Percentiles rank a stretch among this genome's conserved stretches.
These are phyloP conservation scores for Nemania bipapillata DNA, from an alignment of 2,329 filamentous ascomycete species.

Conservation along the genomic window DNA sequence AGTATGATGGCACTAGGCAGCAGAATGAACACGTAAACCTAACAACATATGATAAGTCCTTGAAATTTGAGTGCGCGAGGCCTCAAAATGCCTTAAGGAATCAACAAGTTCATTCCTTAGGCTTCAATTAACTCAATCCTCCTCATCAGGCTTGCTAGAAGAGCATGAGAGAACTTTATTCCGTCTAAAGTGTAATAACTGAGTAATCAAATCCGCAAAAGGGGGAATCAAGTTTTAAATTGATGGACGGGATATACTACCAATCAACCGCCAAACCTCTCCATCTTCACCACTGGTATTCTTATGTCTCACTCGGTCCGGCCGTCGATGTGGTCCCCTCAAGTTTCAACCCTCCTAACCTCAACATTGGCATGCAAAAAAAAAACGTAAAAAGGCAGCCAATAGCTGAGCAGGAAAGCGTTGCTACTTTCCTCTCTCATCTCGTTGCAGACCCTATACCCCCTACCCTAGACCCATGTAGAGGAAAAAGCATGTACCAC, in stretches of 20 bases:
- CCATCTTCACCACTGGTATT: neutral
- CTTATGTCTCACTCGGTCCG: neutral
- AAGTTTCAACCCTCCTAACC: no score
- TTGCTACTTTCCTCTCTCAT: slow-evolving; percentile 1
- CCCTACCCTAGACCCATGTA: neutral
- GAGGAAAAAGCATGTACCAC: slow-evolving; percentile 14
- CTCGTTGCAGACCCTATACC: neutral
- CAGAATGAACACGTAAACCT: neutral
- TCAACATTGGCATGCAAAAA: neutral
- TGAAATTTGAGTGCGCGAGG: no score
- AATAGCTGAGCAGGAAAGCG: slow-evolving; percentile 5
- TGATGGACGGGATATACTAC: slow-evolving; percentile 30
- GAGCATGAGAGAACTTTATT: neutral
- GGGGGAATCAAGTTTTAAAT: slow-evolving; percentile 36
- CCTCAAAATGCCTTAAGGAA: no score
- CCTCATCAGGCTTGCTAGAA: no score
- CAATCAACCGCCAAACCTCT: slow-evolving; percentile 18
- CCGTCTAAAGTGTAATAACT: neutral
- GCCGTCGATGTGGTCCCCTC: neutral
- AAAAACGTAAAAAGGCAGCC: slow-evolving; percentile 7
- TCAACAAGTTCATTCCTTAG: no score
- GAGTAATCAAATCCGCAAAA: slow-evolving; percentile 23
- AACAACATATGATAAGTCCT: neutral
- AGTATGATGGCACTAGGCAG: neutral
- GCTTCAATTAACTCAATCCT: no score